A percentile compares a stretch with the other conserved stretches of the same genome.
Evolutionary conservation across 1,284 basidiomycete species (phyloP).

Genomic region (Pseudozyma pruni): DNA sequence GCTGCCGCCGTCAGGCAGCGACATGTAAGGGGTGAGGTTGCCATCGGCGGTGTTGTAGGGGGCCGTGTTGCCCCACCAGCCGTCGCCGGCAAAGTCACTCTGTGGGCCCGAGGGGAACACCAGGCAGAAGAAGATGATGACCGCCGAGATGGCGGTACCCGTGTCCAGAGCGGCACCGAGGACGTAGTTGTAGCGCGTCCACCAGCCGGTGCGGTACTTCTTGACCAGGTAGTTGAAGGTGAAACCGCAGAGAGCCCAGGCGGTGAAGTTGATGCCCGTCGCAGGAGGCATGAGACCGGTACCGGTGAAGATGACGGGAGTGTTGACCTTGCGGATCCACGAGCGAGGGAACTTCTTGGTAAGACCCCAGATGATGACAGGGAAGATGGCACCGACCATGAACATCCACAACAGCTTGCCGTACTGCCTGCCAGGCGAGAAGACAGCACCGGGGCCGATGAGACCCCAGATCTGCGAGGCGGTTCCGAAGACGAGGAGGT

Average conservation of each 20-base stretch:
- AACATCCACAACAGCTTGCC: constrained; percentile 57
- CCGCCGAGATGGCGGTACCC: constrained; percentile 65
- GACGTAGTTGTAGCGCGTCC: constrained; percentile 69
- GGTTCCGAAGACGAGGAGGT: constrained; percentile 55
- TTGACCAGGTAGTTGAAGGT: constrained; percentile 68
- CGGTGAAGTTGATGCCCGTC: constrained; percentile 62
- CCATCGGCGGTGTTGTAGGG: constrained; percentile 50
- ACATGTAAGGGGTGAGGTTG: constrained; percentile 15
- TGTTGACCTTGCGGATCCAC: constrained; percentile 53
- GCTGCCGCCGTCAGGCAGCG: constrained; percentile 11
- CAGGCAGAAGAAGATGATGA: constrained; percentile 53
- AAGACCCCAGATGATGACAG: constrained; percentile 58
- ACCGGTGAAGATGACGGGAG: constrained; percentile 61
- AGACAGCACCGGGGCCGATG: constrained; percentile 68
- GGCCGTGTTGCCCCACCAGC: constrained; percentile 64
- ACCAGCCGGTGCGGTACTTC: constrained; percentile 66
- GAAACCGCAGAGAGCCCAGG: constrained; percentile 71
- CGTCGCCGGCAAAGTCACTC: constrained; percentile 30
- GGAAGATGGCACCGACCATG: constrained; percentile 56
- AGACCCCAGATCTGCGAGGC: constrained; percentile 68
- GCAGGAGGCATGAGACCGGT: constrained; percentile 66
- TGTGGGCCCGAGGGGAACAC: constrained; percentile 37
- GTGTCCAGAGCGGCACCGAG: constrained; percentile 68
- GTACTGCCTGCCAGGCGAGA: constrained; percentile 57
- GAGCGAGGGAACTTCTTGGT: constrained; percentile 52